Conservation (phyloP, 1,284 basidiomycete species). For the Trametes sp. region DNA sequence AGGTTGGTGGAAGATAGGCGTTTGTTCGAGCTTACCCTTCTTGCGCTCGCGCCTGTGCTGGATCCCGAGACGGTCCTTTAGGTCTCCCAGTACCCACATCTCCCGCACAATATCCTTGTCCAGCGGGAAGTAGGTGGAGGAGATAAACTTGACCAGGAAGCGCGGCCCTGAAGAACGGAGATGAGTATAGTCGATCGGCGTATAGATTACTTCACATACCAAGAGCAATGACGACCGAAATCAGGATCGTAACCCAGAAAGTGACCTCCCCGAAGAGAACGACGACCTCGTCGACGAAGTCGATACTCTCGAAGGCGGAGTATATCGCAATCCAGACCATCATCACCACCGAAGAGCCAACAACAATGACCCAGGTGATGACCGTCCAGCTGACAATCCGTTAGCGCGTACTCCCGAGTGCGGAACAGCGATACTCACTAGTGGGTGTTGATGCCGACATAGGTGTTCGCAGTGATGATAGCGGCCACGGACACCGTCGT, state of each 20-base stretch:
- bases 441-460: constrained; percentile 87
- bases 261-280: constrained; percentile 80
- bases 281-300: constrained; percentile 78
- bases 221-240: constrained; percentile 76
- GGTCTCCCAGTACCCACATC: constrained; percentile 85
- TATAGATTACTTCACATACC: constrained; percentile 52
- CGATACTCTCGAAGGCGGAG: constrained; percentile 73
- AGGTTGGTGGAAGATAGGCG: constrained; percentile 72
- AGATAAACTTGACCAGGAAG: constrained; percentile 75
- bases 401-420: constrained; percentile 8
- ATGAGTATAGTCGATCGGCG: constrained; percentile 6
- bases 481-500: constrained; percentile 90
- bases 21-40: constrained; percentile 56
- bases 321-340: constrained; percentile 88
- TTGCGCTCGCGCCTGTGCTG: constrained; percentile 58
- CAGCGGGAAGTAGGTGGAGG: constrained; percentile 71
- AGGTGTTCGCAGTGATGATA: constrained; percentile 88
- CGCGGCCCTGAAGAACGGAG: constrained; percentile 61
- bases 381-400: constrained; percentile 78
- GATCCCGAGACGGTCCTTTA: constrained; percentile 86
- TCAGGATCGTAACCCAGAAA: constrained; percentile 84
- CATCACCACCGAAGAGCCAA: constrained; percentile 84
- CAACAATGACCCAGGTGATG: constrained; percentile 83
- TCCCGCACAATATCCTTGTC: constrained; percentile 91
- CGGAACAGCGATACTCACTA: constrained; percentile 66